Conservation (phyloP, 192 early-diverging fungal species). For the Coemansia sp. region DNA sequence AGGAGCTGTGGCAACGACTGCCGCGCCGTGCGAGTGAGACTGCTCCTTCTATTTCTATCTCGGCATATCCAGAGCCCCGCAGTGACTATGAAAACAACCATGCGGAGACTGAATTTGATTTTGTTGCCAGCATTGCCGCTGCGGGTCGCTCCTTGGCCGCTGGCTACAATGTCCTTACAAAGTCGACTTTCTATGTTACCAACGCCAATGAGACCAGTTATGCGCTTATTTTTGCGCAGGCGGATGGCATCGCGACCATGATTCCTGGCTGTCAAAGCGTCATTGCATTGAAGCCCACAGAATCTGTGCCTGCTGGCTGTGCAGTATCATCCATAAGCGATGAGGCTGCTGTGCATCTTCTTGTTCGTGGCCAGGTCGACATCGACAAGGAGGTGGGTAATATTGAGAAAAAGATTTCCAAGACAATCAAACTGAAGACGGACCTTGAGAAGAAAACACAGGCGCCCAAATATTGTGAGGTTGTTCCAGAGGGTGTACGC, state of each 20-base stretch:
- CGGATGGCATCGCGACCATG: slow-evolving; percentile 65
- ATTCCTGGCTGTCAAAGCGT: slow-evolving; percentile 73
- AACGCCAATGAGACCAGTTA: slow-evolving; percentile 44
- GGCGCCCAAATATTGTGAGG: slow-evolving; percentile 66
- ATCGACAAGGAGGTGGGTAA: slow-evolving; percentile 82
- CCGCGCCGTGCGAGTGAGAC: slow-evolving; percentile 68
- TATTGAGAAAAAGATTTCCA: slow-evolving; percentile 72
- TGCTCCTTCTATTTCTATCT: slow-evolving; percentile 68
- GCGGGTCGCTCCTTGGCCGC: slow-evolving; percentile 74
- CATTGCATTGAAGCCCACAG: slow-evolving; percentile 56
- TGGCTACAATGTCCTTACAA: slow-evolving; percentile 67
- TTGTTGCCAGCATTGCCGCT: slow-evolving; percentile 72
- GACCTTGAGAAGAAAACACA: slow-evolving; percentile 62
- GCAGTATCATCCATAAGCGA: slow-evolving; percentile 69
- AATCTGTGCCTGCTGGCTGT: slow-evolving; percentile 74
- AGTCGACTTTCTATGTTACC: slow-evolving; percentile 61
- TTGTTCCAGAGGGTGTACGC: slow-evolving; percentile 70
- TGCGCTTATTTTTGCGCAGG: slow-evolving; percentile 59
- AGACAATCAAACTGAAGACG: slow-evolving; percentile 61
- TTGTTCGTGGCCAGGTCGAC: slow-evolving; percentile 79
- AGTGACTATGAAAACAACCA: slow-evolving; percentile 58
- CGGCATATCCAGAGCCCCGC: slow-evolving; percentile 49
- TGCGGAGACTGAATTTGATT: slow-evolving; percentile 79
- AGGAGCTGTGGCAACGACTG: slow-evolving; percentile 97
- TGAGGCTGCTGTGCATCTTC: slow-evolving; percentile 68